Conservation (phyloP, 495 filamentous ascomycete genomes). For the Penicillium bovifimosum region DNA sequence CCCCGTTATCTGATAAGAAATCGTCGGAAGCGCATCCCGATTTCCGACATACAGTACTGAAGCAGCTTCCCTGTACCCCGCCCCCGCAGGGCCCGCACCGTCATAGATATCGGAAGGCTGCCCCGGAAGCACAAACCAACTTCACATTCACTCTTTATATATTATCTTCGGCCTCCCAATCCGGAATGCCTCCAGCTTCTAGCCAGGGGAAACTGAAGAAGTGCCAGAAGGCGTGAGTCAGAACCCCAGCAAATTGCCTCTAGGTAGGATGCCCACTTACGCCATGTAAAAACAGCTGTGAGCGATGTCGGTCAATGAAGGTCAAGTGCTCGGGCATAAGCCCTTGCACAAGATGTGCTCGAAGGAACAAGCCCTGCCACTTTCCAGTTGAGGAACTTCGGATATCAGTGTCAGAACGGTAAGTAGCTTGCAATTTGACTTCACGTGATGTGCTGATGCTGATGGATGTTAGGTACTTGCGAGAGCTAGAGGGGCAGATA, state of each 20-base stretch:
- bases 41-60: too few species aligned
- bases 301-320: constrained; percentile 37
- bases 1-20: constrained; percentile 13
- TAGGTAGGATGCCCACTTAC: background rate
- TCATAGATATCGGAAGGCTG: constrained; percentile 14
- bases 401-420: constrained; percentile 32
- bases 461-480: constrained; percentile 14
- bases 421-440: background rate
- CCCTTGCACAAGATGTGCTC: constrained; percentile 30
- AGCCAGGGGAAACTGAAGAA: constrained; percentile 18
- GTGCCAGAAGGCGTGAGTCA: constrained; percentile 23
- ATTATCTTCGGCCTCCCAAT: background rate
- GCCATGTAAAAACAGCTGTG: constrained; percentile 17
- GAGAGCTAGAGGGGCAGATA: constrained; percentile 21
- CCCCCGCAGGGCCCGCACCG: background rate
- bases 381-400: constrained; percentile 29
- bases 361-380: constrained; percentile 26
- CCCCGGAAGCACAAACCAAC: constrained; percentile 7
- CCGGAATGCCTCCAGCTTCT: constrained; percentile 15
- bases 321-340: constrained; percentile 33
- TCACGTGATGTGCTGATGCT: constrained; percentile 5
- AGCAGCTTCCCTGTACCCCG: constrained; percentile 6
- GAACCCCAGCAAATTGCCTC: too few species aligned
- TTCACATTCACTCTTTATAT: background rate
- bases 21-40: constrained; percentile 19